Percentiles rank a stretch among this genome's conserved stretches.
Evolutionary conservation across 768 basidiomycete genomes (phyloP).

Genomic region (Pholiota conissans): DNA sequence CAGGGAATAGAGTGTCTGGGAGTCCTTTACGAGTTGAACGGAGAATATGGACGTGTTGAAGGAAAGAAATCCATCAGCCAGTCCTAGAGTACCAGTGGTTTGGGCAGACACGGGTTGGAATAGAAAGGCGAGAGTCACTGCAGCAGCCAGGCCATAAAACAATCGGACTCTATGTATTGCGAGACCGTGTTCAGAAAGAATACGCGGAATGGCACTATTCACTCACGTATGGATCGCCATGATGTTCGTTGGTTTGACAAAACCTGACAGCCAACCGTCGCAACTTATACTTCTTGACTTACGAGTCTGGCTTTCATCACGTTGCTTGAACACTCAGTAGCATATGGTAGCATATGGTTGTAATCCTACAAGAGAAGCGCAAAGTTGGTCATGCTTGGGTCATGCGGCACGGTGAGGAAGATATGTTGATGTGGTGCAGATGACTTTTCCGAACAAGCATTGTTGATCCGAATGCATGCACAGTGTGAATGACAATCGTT

Average conservation of each 20-base stretch:
- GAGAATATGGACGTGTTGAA: constrained; percentile 46
- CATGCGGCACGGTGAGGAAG: background rate
- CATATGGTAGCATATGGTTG: background rate
- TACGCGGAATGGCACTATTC: background rate
- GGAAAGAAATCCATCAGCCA: constrained; percentile 46
- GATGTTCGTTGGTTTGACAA: background rate
- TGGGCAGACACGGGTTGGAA: constrained; percentile 56
- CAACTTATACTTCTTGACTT: background rate
- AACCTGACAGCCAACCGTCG: background rate
- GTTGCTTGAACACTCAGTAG: background rate
- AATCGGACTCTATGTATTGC: background rate
- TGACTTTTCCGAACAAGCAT: background rate
- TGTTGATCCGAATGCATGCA: background rate
- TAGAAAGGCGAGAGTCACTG: constrained; percentile 1
- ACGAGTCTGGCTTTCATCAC: background rate
- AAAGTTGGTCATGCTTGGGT: background rate
- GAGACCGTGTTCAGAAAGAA: too few species aligned
- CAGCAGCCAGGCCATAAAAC: background rate
- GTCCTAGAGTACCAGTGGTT: constrained; percentile 41
- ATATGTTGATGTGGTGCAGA: background rate
- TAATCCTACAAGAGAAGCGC: too few species aligned
- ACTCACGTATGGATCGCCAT: background rate
- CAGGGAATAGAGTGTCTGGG: constrained; percentile 56
- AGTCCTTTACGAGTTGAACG: constrained; percentile 52
- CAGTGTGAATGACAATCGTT: background rate